Base-by-base conservation (phyloP, 2,329 filamentous ascomycete species). In the Talaromyces amestolkiae region DNA sequence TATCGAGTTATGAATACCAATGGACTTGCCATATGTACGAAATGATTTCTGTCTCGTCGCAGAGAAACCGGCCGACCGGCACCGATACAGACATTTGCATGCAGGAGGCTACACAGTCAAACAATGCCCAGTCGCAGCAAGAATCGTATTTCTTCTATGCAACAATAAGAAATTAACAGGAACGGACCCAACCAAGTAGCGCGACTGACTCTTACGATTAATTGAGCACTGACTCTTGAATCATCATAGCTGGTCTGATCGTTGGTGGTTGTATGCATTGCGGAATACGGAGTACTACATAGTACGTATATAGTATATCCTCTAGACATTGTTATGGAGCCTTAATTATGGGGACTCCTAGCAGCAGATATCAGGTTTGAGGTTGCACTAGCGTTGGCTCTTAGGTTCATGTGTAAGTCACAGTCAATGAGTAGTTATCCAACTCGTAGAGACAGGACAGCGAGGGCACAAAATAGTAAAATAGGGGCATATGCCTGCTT, bases 271-370 rank as follows among this genome's bases (percentile, higher is more conserved):
- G 11, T 54, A 11, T 22, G 51, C 5, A 54, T 13, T 54, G 17
- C 51, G 31, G 27, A 35, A 35, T 56, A 56, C 53, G 53, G 53
- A 39, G 33, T 22, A 22, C 35, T 31, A 31, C 27, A 7, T 31
- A 31, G 27, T 31, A 31, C 27, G 22, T 31, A 31, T 7, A 31
- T 27, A 27, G 27, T 27, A 27, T 56, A 39, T 56, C 53, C 22
- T 22, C 17, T 22, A 11, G n/a, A 5, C 27, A 53, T 33, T 9
- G 37, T 24, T 56, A 56, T 56, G 53, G 53, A 39, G 33, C 53
- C 53, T 24, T 56, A 56, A 39, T 56, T 37, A 56, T 56, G 53
- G 53, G 27, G 51, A 27, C 47, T 53, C 49, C 13, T 53, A 53
- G 24, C 49, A 53, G 49, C 31, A 27, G 15, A 33, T n/a, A 53